A percentile compares a stretch with the other conserved stretches of the same genome.
Evolutionary conservation across 2,329 filamentous ascomycete genomes (phyloP).

Genomic region (Karstenula rhodostoma): DNA sequence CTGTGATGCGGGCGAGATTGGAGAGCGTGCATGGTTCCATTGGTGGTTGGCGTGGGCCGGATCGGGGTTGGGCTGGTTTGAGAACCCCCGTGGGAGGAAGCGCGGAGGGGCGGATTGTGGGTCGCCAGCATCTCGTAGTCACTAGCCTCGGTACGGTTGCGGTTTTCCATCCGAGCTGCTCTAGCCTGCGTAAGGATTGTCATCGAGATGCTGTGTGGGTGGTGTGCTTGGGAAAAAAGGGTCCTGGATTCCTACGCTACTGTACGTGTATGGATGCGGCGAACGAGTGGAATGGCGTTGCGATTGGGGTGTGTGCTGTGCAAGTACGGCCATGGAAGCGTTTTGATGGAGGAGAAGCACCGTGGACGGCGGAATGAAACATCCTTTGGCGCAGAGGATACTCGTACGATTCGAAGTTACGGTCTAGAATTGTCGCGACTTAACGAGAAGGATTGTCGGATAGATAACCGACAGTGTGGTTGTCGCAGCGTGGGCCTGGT

Average conservation of each 20-base stretch:
- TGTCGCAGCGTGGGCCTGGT: neutral
- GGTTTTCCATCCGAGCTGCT: constrained; percentile 6
- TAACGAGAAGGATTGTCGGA: neutral
- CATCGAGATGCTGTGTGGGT: neutral
- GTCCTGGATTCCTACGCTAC: neutral
- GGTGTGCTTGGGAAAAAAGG: neutral
- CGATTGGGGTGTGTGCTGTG: neutral
- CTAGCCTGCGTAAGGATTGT: neutral
- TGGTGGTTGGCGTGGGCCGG: neutral
- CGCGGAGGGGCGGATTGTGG: neutral
- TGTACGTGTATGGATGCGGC: neutral
- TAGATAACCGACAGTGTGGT: neutral
- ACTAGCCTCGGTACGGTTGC: constrained; percentile 4
- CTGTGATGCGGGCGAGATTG: neutral
- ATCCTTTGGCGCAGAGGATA: neutral
- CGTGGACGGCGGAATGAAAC: neutral
- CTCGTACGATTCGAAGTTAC: neutral
- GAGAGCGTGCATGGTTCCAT: neutral
- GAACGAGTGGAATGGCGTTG: neutral
- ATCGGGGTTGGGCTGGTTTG: neutral
- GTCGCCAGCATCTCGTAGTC: neutral
- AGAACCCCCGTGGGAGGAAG: neutral
- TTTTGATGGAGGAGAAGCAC: neutral
- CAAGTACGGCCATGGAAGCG: neutral
- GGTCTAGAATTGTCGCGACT: neutral